Evolutionary conservation across 495 filamentous ascomycete species (phyloP).

Genomic region (Penicillium argentinense): DNA sequence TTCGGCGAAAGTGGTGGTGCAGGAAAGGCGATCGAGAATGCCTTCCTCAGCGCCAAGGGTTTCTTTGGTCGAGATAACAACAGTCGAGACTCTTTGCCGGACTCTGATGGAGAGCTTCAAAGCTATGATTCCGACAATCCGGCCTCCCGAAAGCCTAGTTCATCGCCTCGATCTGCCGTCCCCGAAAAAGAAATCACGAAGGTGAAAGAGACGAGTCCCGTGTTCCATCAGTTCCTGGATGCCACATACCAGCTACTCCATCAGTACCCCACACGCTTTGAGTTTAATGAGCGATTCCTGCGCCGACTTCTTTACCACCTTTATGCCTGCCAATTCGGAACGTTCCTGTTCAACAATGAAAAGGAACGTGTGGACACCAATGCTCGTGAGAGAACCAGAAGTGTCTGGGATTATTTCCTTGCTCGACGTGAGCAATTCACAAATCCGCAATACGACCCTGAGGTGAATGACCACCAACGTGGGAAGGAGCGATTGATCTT

Average conservation of each 20-base stretch:
- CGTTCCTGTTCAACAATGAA: constrained; percentile 94
- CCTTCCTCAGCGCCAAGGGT: constrained; percentile 80
- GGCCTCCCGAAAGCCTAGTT: constrained; percentile 42
- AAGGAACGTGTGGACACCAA: constrained; percentile 78
- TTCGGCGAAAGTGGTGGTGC: constrained; percentile 57
- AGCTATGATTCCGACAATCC: constrained; percentile 48
- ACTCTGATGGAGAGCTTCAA: constrained; percentile 63
- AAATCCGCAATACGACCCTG: constrained; percentile 75
- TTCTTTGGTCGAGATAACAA: constrained; percentile 82
- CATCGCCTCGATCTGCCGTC: constrained; percentile 33
- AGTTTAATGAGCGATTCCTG: constrained; percentile 96
- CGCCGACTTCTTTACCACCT: constrained; percentile 89
- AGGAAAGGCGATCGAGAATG: constrained; percentile 80
- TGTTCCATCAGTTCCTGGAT: constrained; percentile 98
- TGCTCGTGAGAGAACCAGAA: constrained; percentile 72
- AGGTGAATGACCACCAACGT: constrained; percentile 72
- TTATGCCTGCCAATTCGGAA: constrained; percentile 95
- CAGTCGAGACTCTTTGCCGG: constrained; percentile 61
- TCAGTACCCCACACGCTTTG: constrained; percentile 88
- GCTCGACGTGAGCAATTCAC: constrained; percentile 73
- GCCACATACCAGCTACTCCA: constrained; percentile 87
- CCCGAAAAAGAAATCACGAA: constrained; percentile 60
- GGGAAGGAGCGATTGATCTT: constrained; percentile 84
- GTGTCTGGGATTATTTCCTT: constrained; percentile 96
- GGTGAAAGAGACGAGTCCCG: constrained; percentile 85